Evolutionary conservation across 116 monocot genomes (phyloP).

Genomic region (Iris pallida): DNA sequence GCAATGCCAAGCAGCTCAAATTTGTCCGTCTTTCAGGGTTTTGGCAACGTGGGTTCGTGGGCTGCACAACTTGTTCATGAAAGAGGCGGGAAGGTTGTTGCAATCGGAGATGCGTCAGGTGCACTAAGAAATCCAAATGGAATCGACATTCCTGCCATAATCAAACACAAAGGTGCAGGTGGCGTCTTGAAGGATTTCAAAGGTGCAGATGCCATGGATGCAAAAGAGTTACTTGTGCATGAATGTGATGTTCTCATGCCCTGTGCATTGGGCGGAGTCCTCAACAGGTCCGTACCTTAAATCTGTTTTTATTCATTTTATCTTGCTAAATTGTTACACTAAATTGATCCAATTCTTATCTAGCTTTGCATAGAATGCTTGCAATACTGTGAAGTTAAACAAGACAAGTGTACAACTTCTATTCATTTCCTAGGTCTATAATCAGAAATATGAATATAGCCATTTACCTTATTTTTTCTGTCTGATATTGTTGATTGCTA

Average conservation of each 20-base stretch:
- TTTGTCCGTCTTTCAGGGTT: conserved; percentile 34
- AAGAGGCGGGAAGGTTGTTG: conserved; percentile 74
- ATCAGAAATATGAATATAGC: background rate
- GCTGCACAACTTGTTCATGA: conserved; percentile 67
- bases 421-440: background rate
- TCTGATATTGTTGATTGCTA: too few species aligned
- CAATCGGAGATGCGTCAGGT: conserved; percentile 56
- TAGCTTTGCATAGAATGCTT: background rate
- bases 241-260: conserved; percentile 92
- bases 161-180: conserved; percentile 45
- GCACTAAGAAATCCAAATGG: conserved; percentile 64
- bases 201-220: conserved; percentile 43
- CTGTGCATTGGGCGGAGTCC: conserved; percentile 84
- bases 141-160: conserved; percentile 52
- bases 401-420: background rate
- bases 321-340: background rate
- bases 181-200: conserved; percentile 60
- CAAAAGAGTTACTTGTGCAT: conserved; percentile 49
- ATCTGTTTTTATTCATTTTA: background rate
- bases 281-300: conserved; percentile 43
- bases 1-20: too few species aligned
- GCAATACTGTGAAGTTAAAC: background rate
- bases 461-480: too few species aligned
- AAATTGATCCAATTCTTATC: background rate
- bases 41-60: conserved; percentile 91